Evolutionary conservation across 108 stramenopile genomes (phyloP), one percentile per base, ranked within the genome.

Genomic region (Pseudonitzschia multiseries): DNA sequence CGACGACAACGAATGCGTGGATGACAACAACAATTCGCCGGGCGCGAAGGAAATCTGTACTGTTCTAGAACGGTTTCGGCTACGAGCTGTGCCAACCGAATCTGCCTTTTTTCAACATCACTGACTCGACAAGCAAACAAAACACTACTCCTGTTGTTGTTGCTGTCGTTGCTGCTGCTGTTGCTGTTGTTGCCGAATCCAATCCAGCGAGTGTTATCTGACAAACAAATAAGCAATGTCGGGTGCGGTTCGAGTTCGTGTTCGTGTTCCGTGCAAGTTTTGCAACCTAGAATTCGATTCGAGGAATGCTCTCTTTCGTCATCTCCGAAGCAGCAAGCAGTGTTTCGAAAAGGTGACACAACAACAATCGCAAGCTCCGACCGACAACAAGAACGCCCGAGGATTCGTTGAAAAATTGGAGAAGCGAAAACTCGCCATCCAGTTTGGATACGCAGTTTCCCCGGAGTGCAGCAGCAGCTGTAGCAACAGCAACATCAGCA

Each of bases 241-340:
- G 36, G 36, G 36, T 36, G n/a, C n/a, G n/a, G n/a, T n/a, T n/a
- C n/a, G n/a, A n/a, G n/a, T n/a, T n/a, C n/a, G n/a, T n/a, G n/a
- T n/a, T n/a, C n/a, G n/a, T n/a, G 36, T 36, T 36, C 6, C 36
- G 22, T 59, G 57, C 31, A 59, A 59, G 26, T 59, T 71, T 22
- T 91, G 90, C 77, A 33, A 66, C 43, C 44, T 50, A 59, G 43
- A 62, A 27, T 93, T 89, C 68, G 62, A 51, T 9, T 83, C 86
- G 41, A 81, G 89, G 36, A 93, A 90, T 74, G 87, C 82, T 18
- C 69, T 93, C 13, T 93, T 93, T 88, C 82, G 85, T 20, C 91
- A 93, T 70, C 73, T 90, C 9, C 81, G 86, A 26, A 43, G 40
- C 9, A 65, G 76, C 48, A 59, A 15, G n/a, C 15, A 31, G 4